Conservation (phyloP, 2,329 filamentous ascomycete genomes). For the Ilyonectria mors-panacis region DNA sequence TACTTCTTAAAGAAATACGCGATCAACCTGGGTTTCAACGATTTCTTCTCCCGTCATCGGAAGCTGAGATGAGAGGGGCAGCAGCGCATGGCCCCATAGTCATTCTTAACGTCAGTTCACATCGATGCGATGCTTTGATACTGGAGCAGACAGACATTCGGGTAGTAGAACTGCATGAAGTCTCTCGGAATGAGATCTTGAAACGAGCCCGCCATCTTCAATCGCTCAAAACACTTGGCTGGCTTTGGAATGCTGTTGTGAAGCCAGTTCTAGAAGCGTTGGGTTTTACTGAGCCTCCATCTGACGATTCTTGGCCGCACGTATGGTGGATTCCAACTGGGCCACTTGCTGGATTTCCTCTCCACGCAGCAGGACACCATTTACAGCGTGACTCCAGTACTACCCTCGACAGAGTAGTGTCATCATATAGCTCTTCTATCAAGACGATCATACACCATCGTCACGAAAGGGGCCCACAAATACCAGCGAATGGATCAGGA, state of each 20-base stretch:
- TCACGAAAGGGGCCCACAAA: too few relatives aligned
- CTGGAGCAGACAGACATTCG: background rate
- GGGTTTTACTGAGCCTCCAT: background rate
- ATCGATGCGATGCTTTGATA: slow-evolving; percentile 4
- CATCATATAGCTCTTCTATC: too few relatives aligned
- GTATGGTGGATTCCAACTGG: slow-evolving; percentile 18
- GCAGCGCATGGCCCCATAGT: background rate
- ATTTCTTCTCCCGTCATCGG: background rate
- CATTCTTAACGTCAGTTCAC: background rate
- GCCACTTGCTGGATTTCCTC: background rate
- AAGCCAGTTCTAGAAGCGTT: background rate
- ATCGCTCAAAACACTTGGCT: background rate
- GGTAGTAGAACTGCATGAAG: background rate
- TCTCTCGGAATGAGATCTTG: background rate
- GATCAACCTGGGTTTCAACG: background rate
- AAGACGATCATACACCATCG: too few relatives aligned
- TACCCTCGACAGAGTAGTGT: too few relatives aligned
- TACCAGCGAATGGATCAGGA: too few relatives aligned
- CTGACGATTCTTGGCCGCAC: slow-evolving; percentile 2
- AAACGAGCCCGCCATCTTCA: background rate
- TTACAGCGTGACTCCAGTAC: too few relatives aligned
- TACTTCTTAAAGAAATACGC: background rate
- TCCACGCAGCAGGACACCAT: background rate
- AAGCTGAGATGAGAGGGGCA: background rate
- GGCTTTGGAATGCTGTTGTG: background rate